Evolutionary conservation across 495 filamentous ascomycete genomes (phyloP), one percentile per base, ranked within the genome.

Genomic region (Aspergillus sclerotiicarbonarius): DNA sequence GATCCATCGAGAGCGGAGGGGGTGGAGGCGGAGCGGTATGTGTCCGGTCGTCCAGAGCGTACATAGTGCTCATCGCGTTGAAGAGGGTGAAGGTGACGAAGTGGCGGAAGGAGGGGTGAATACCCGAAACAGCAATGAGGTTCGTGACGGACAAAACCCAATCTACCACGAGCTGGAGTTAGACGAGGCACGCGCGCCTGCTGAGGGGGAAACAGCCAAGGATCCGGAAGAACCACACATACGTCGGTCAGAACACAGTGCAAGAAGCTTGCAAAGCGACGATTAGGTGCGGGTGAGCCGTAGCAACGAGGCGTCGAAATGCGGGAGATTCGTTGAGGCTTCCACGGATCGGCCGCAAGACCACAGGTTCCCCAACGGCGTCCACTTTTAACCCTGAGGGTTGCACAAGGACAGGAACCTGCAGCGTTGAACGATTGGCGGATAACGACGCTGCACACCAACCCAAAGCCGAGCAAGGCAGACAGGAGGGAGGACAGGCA

Each of bases 1-100:
- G 75, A 68, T 79, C 76, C 74, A 79, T 78, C 60, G 72, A 73
- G 56, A 79, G 73, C 9, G 76, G 74, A 20, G 76, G 74, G 20
- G 70, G 74, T 18, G 65, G 71, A 44, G 68, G 70, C 37, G 73
- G 73, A 31, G 65, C 65, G 50, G 67, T 70, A 67, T 77, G 74
- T 44, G 73, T 60, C 65, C 76, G 71, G 57, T 79, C 74, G 56
- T 76, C 76, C 52, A 76, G 56, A 55, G 73, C 68, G 66, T 77
- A 79, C 76, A 79, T 79, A 64, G 65, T 66, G 66, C 65, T 41
- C 37, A 41, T 41, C 37, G 37, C 37, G 9, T 41, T n/a, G 37
- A n/a, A n/a, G 58, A 46, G 29, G 51, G 48, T 41, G 41, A 32
- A 35, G 18, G 41, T 45, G 25, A 57, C 21, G 45, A 37, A 49